A percentile compares a stretch with the other conserved stretches of the same genome.
Evolutionary conservation across 768 basidiomycete species (phyloP).

Genomic region (Mycena floridula): DNA sequence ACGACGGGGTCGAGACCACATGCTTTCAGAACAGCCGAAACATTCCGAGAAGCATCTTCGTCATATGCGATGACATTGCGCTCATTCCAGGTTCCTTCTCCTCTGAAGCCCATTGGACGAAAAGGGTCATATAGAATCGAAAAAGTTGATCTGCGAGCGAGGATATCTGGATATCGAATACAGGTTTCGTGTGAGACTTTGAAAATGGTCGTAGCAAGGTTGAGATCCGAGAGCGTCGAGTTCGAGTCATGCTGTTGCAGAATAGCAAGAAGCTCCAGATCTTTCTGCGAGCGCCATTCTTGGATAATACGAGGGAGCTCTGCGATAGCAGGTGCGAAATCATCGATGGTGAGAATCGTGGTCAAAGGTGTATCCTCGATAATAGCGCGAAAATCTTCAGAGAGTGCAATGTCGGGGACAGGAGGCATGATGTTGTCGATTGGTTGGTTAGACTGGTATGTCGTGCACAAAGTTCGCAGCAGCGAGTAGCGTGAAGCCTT

Average conservation of each 20-base stretch:
- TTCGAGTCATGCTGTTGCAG: not conserved
- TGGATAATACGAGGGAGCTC: not conserved
- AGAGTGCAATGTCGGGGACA: not conserved
- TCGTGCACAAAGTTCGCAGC: not conserved
- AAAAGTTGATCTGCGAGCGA: too few relatives aligned
- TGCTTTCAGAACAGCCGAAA: not conserved
- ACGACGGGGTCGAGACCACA: not conserved
- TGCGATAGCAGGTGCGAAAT: not conserved
- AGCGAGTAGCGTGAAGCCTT: not conserved
- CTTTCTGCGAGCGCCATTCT: not conserved
- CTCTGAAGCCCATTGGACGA: too few relatives aligned
- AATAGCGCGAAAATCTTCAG: not conserved
- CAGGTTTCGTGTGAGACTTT: too few relatives aligned
- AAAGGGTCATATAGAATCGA: not conserved
- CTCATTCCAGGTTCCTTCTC: not conserved
- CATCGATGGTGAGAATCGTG: not conserved
- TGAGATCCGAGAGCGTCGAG: not conserved
- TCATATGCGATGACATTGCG: too few relatives aligned
- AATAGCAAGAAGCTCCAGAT: not conserved
- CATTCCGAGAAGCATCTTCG: not conserved
- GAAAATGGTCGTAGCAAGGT: not conserved
- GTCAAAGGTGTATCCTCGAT: not conserved
- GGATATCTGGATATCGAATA: not conserved
- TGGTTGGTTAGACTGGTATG: not conserved
- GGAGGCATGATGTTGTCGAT: not conserved